Conservation (phyloP, 2,329 filamentous ascomycete species). For the Raffaelea ambrosiae region DNA sequence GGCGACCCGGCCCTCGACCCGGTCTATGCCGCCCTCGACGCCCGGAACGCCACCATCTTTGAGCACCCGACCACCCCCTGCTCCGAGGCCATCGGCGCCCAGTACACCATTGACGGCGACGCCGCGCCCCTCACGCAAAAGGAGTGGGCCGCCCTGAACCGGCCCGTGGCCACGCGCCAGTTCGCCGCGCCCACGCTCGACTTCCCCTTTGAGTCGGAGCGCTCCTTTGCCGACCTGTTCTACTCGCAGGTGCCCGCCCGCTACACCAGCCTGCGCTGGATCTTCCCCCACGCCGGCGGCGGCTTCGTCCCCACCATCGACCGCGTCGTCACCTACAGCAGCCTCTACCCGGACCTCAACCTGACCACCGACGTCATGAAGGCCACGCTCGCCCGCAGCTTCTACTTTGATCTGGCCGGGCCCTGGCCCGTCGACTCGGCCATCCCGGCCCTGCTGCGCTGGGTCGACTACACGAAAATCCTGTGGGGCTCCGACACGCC, state of each 20-base stretch:
- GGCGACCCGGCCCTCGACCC: slow-evolving; percentile 35
- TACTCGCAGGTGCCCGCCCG: not conserved
- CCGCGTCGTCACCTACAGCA: slow-evolving; percentile 1
- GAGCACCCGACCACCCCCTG: slow-evolving; percentile 46
- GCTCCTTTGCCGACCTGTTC: slow-evolving; percentile 12
- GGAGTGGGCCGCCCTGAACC: slow-evolving; percentile 14
- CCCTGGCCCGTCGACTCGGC: slow-evolving; percentile 15
- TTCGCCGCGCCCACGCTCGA: slow-evolving; percentile 11
- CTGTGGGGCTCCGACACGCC: slow-evolving; percentile 16
- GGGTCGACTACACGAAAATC: slow-evolving; percentile 15
- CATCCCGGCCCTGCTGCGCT: slow-evolving; percentile 14
- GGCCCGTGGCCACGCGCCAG: slow-evolving; percentile 11
- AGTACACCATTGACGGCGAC: slow-evolving; percentile 7
- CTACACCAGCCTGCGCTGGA: slow-evolving; percentile 4
- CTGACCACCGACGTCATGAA: slow-evolving; percentile 22
- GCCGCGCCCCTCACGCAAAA: not conserved
- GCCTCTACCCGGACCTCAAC: slow-evolving; percentile 11
- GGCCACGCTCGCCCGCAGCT: slow-evolving; percentile 9
- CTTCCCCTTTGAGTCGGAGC: slow-evolving; percentile 16
- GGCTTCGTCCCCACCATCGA: slow-evolving; percentile 1
- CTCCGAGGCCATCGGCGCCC: slow-evolving; percentile 16
- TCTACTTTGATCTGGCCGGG: slow-evolving; percentile 19
- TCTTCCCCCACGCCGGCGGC: slow-evolving; percentile 6
- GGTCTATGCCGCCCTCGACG: slow-evolving; percentile 39
- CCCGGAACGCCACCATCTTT: slow-evolving; percentile 37